phyloP scores from a whole-genome alignment of 257 asterid genomes.

The Solanum lycopersicoides region DNA sequence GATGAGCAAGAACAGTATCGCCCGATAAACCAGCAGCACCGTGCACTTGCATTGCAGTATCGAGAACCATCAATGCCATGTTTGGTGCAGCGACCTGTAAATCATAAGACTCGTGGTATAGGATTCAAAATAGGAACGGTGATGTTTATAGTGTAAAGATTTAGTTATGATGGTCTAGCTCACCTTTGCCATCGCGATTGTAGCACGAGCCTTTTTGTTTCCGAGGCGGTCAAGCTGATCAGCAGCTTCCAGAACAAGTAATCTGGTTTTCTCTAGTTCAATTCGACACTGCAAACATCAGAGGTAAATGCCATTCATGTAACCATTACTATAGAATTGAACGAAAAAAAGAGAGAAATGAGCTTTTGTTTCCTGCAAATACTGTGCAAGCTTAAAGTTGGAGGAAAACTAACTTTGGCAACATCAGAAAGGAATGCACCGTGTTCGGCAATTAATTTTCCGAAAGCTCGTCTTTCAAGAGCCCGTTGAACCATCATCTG shows the following conservation, averaged over 20 bases:
- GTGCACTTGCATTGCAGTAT: constrained; percentile 67
- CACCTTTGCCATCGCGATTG: constrained; percentile 96
- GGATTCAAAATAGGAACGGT: not conserved
- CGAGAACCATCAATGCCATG: constrained; percentile 86
- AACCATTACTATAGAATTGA: not conserved
- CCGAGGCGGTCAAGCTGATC: constrained; percentile 91
- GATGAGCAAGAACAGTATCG: constrained; percentile 76
- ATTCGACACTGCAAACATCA: constrained; percentile 59
- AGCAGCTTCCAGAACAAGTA: constrained; percentile 93
- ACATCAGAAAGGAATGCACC: constrained; percentile 87
- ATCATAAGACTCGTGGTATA: not conserved
- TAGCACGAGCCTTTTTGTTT: constrained; percentile 75
- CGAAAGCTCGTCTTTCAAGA: constrained; percentile 58
- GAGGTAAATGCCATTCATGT: not conserved
- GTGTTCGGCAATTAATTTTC: constrained; percentile 73
- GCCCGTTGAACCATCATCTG: constrained; percentile 85
- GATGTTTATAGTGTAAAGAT: not conserved
- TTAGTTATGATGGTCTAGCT: not conserved
- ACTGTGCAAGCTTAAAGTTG: not conserved
- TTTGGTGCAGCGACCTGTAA: constrained; percentile 82
- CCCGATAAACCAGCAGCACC: constrained; percentile 95
- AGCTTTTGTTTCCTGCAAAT: not conserved
- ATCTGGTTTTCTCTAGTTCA: constrained; percentile 73
- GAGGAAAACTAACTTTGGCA: constrained; percentile 27
- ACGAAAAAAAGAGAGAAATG: not conserved